Percentiles rank a stretch among this genome's conserved stretches.
phyloP scores from a whole-genome alignment of 2,329 filamentous ascomycete genomes.

The Tolypocladium nubicola region DNA sequence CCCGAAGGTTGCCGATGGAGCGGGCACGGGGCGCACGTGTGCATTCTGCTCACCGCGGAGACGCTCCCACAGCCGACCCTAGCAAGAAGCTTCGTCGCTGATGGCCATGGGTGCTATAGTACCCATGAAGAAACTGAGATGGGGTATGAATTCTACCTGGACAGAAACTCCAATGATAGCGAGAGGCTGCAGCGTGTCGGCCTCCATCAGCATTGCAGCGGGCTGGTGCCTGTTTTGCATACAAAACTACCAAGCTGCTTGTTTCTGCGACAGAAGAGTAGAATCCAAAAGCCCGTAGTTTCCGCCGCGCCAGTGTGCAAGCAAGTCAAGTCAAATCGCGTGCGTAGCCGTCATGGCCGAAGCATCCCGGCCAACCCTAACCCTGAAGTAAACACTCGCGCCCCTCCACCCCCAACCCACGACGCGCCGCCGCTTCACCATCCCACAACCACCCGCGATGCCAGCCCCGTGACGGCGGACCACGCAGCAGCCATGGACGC shows the following conservation, averaged over 20 bases:
- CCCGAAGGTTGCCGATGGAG: too few species aligned
- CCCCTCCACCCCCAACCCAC: background rate
- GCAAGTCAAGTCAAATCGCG: background rate
- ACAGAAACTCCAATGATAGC: too few species aligned
- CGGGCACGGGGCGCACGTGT: too few species aligned
- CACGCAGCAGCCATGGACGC: conserved; percentile 14
- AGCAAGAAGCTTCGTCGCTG: too few species aligned
- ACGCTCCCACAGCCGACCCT: too few species aligned
- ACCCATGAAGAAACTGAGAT: too few species aligned
- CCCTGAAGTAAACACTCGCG: background rate
- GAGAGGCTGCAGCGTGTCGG: background rate
- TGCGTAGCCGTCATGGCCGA: background rate
- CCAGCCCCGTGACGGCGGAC: background rate
- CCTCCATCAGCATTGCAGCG: background rate
- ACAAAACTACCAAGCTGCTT: background rate
- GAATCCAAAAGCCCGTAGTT: background rate
- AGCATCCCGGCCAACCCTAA: background rate
- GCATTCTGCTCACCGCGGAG: too few species aligned
- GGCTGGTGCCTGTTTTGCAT: background rate
- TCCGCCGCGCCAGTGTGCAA: background rate
- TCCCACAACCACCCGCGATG: background rate
- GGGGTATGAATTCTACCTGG: too few species aligned
- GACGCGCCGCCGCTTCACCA: background rate
- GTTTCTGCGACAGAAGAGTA: background rate
- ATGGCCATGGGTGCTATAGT: too few species aligned